Conservation (phyloP, 345 rosid genomes). For the Hibiscus tridactylites region DNA sequence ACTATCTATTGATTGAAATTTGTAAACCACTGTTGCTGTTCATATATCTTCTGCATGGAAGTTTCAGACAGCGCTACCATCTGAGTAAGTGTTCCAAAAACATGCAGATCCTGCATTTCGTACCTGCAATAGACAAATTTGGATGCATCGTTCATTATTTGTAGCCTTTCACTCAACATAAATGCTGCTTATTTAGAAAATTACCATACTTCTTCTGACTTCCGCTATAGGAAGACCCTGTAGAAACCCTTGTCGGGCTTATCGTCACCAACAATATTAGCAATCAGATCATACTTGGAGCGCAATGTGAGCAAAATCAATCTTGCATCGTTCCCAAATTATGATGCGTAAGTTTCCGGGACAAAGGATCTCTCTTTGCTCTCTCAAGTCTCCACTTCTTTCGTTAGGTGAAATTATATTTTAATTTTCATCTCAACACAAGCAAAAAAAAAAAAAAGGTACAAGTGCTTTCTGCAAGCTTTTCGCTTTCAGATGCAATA, state of each 20-base stretch:
- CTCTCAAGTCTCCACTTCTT: too few relatives aligned
- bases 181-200: neutral
- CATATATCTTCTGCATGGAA: constrained; percentile 81
- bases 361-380: too few relatives aligned
- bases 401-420: too few relatives aligned
- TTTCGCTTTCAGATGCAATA: neutral
- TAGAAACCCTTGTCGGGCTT: constrained; percentile 88
- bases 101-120: constrained; percentile 97
- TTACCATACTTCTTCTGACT: constrained; percentile 77
- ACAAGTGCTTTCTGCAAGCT: neutral
- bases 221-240: constrained; percentile 91
- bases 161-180: neutral
- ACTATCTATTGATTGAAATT: neutral
- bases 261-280: constrained; percentile 91
- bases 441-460: too few relatives aligned
- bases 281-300: constrained; percentile 85
- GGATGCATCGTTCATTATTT: neutral
- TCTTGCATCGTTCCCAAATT: too few relatives aligned
- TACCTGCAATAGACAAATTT: constrained; percentile 48
- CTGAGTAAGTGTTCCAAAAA: constrained; percentile 91
- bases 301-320: constrained; percentile 6
- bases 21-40: constrained; percentile 54
- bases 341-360: too few relatives aligned
- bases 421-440: too few relatives aligned
- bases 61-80: constrained; percentile 96